Percentiles rank a stretch among this genome's conserved stretches.
These are phyloP conservation scores for Nothopassalora personata DNA, from an alignment of 2,329 filamentous ascomycete species.

Conservation along the genomic window DNA sequence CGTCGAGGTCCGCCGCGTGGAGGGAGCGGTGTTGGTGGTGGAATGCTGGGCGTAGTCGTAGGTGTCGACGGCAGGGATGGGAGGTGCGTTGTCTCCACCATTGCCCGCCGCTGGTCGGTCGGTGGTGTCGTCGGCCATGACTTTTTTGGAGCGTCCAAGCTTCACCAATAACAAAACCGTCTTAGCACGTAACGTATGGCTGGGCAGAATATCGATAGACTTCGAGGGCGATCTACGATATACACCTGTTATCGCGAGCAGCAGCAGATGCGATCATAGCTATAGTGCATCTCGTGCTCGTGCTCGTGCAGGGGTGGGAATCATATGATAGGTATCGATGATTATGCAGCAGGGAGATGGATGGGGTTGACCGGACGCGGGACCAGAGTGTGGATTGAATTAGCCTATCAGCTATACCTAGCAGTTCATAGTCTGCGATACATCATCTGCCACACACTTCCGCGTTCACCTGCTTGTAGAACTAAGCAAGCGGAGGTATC, in stretches of 20 bases:
- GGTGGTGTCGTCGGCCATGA: constrained; percentile 18
- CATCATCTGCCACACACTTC: not conserved
- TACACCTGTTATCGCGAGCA: constrained; percentile 1
- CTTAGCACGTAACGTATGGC: constrained; percentile 3
- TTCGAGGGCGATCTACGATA: not conserved
- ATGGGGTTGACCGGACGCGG: not conserved
- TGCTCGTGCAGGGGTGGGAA: constrained; percentile 1
- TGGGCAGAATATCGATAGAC: constrained; percentile 9
- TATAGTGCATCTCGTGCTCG: not conserved
- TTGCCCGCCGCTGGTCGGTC: constrained; percentile 6
- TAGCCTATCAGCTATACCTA: not conserved
- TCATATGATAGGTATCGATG: not conserved
- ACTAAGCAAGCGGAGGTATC: not conserved
- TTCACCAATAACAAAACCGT: constrained; percentile 3
- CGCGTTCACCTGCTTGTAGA: not conserved
- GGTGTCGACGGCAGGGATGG: constrained; percentile 6
- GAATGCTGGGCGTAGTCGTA: constrained; percentile 16
- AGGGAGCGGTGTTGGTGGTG: constrained; percentile 13
- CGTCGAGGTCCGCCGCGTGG: constrained; percentile 22
- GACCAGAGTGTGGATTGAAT: not conserved
- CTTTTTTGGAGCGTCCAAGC: constrained; percentile 5
- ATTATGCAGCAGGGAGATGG: not conserved
- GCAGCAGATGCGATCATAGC: not conserved
- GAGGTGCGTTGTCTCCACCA: constrained; percentile 5
- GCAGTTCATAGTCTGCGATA: not conserved